Evolutionary conservation across 805 yeast species (phyloP).

Genomic region (Nematodospora valgi): DNA sequence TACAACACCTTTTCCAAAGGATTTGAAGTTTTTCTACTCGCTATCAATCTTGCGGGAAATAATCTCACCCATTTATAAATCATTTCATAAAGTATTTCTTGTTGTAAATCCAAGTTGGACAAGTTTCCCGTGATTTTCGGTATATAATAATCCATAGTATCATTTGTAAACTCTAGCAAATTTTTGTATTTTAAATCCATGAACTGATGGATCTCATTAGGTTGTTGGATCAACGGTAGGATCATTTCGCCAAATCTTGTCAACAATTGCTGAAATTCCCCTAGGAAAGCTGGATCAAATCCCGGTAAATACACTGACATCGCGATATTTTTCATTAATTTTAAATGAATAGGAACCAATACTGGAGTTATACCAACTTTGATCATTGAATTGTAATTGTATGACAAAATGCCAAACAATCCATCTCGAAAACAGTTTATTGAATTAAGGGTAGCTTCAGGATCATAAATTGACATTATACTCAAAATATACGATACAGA

Average conservation of each 20-base stretch:
- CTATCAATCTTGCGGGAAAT: conserved; percentile 27
- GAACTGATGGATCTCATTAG: conserved; percentile 4
- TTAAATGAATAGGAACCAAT: conserved; percentile 29
- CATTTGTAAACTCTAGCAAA: conserved; percentile 21
- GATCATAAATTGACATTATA: conserved; percentile 41
- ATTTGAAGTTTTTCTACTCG: conserved; percentile 13
- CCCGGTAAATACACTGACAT: conserved; percentile 34
- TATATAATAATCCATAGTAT: conserved; percentile 22
- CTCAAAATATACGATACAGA: conserved; percentile 35
- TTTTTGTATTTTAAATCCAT: conserved; percentile 20
- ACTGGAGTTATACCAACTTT: conserved; percentile 13
- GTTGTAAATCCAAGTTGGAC: conserved; percentile 25
- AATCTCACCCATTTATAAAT: conserved; percentile 33
- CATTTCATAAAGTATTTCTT: conserved; percentile 32
- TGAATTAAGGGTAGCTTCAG: conserved; percentile 36
- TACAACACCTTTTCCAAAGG: conserved; percentile 32
- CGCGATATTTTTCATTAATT: conserved; percentile 31
- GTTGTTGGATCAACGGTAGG: neutral
- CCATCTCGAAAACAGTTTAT: conserved; percentile 40
- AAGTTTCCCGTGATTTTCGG: conserved; percentile 24
- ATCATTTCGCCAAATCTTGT: conserved; percentile 18
- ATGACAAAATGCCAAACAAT: conserved; percentile 31
- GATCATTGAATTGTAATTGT: conserved; percentile 18
- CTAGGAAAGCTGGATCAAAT: conserved; percentile 28
- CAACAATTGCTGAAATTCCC: conserved; percentile 25